Base-by-base conservation (phyloP, 768 basidiomycete genomes). In the Lentinula lateritia region DNA sequence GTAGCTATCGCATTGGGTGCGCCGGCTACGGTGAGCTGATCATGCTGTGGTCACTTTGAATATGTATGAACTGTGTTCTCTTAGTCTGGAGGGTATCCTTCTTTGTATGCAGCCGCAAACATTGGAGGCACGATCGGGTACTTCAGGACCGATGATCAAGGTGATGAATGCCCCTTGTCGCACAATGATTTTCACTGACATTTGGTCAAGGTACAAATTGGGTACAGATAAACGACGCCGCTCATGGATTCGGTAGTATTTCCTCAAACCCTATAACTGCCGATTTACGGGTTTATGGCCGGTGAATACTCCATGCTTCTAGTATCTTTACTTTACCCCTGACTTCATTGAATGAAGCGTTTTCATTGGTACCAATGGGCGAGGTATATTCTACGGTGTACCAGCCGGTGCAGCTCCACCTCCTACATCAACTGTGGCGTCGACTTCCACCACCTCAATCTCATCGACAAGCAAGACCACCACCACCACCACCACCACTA, bases 141-240 rank as follows among this genome's bases (percentile, higher is more conserved):
- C 65, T 80, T 73, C 68, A 70, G 79, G 50, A 72, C 73, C 1
- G 77, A 79, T 61, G 69, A 80, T 62, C 64, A 66, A 5, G 78
- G 58, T 58, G 23, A 28, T 58, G 9, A 32, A 32, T 28, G 3
- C 15, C 4, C 12, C 7, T 45, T 18, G 12, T 4, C 12, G 16
- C 34, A 6, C 12, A 3, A 16, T 10, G 2, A 41, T 9, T 7
- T 1, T 10, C 6, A 23, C n/a, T 45, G 28, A 43, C 16, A 16
- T 15, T n/a, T 16, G 28, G 5, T 15, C 5, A 18, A 58, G 56
- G 78, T 20, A 65, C 59, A 18, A 74, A 69, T 56, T 79, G 78
- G 78, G 70, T 75, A 5, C 69, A 72, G 66, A 76, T 79, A 63
- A 75, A 75, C 63, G 77, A 78, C 62, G 72, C 74, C 12, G 59